Base-by-base conservation (phyloP, 805 yeast species). In the Ogataea nakhonphanomensis region DNA sequence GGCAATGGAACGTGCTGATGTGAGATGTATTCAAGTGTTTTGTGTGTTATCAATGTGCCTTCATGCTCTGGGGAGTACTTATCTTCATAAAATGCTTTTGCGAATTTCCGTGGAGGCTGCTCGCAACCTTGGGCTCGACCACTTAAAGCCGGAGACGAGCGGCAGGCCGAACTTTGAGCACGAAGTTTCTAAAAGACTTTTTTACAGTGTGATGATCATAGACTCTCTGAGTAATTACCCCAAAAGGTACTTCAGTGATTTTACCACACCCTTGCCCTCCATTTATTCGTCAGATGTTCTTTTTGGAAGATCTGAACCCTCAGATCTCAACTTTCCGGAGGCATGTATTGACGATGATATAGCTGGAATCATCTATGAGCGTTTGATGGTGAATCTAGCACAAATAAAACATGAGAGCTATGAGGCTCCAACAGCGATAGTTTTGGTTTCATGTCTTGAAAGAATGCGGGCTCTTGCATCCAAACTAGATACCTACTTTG, bases 181-280 rank as follows among this genome's bases (percentile, higher is more conserved):
- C n/a, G 59, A 55, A 30, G 22, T 55, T 8, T 26, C 39, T 8
- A 55, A 51, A 43, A 39, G 59, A 13, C 33, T 55, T 3, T 55
- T 57, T 51, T 49, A 53, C 35, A 54, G 54, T 33, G 34, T 55
- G 11, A 47, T 52, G 33, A 54, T 55, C 17, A 50, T 55, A 15
- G 59, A 55, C 35, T 46, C 57, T 1, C 31, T 55, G 30, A 52
- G 56, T 33, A 55, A 54, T 28, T 51, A 53, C 33, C 55, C 57
- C 7, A 42, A 45, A n/a, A 43, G 53, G 25, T 34, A 49, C 20
- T 51, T 54, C 20, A 46, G 35, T 11, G 39, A 49, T 12, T 44
- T 45, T 25, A 34, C 43, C 2, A 52, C 59, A 0, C 48, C 57
- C n/a, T 32, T 49, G 14, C 59, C 59, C 3, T 25, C 41, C n/a